Conservation (phyloP, 2,329 filamentous ascomycete species). For the Ophiosphaerella korrae region DNA sequence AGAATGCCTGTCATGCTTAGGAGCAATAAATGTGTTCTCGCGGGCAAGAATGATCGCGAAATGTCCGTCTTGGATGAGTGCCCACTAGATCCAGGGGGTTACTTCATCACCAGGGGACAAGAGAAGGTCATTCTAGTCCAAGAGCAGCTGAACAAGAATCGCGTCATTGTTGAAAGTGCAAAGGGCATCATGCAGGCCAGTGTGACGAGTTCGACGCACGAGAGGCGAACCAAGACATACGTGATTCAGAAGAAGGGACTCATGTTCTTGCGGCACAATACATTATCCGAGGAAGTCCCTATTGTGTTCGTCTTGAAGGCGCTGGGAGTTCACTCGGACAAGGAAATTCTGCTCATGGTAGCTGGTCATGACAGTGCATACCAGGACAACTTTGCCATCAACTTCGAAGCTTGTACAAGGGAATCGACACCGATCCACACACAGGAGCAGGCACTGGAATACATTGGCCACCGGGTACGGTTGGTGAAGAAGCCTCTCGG, state of each 20-base stretch:
- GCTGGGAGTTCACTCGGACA: slow-evolving; percentile 89
- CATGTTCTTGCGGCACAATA: slow-evolving; percentile 89
- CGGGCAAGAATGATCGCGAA: slow-evolving; percentile 79
- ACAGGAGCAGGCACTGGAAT: slow-evolving; percentile 94
- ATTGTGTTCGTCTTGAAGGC: slow-evolving; percentile 93
- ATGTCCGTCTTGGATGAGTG: slow-evolving; percentile 96
- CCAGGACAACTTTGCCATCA: slow-evolving; percentile 93
- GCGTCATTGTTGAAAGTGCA: slow-evolving; percentile 96
- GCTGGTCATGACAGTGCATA: slow-evolving; percentile 86
- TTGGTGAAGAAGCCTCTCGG: slow-evolving; percentile 72
- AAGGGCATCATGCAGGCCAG: slow-evolving; percentile 94
- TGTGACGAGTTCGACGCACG: slow-evolving; percentile 90
- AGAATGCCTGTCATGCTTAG: slow-evolving; percentile 96
- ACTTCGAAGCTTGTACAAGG: slow-evolving; percentile 90
- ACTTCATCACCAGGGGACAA: slow-evolving; percentile 96
- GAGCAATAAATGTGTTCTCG: slow-evolving; percentile 89
- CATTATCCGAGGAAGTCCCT: slow-evolving; percentile 89
- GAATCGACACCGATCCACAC: slow-evolving; percentile 85
- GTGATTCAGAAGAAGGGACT: slow-evolving; percentile 92
- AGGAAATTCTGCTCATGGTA: slow-evolving; percentile 90
- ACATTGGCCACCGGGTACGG: slow-evolving; percentile 76
- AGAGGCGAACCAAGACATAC: slow-evolving; percentile 97
- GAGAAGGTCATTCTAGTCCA: slow-evolving; percentile 99
- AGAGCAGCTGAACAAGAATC: slow-evolving; percentile 98
- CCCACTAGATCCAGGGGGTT: slow-evolving; percentile 92